Evolutionary conservation across 768 basidiomycete species (phyloP), one percentile per base, ranked within the genome.

Genomic region (Auriscalpium microsporum): DNA sequence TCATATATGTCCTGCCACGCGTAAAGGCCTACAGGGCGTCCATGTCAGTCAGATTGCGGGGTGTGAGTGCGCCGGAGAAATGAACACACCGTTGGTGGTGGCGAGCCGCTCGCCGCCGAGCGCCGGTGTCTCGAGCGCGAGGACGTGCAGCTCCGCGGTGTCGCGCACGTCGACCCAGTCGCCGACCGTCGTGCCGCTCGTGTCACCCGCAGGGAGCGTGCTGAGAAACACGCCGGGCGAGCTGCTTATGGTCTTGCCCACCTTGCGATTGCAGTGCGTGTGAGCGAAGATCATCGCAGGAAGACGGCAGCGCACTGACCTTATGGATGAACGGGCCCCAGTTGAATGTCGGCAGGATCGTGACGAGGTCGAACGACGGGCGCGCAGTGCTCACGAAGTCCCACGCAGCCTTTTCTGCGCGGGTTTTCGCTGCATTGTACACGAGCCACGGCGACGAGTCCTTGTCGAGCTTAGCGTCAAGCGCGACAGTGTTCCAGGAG

Each of bases 401-500:
- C 49, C 49, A 50, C 8, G 49, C 49, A 7, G 49, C 56, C 53
- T 59, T 56, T 57, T 75, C 73, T 1, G 73, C 69, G 45, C 71
- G 63, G 9, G 62, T 65, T 64, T 74, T 74, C 50, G 60, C 62
- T 7, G 71, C 67, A 23, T 54, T 55, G 60, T 72, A 72, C 47
- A 64, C 44, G n/a, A 50, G 59, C 36, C 45, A 55, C 2, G 70
- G 69, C 19, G 62, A 67, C 21, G 60, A 58, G n/a, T 69, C 70
- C 52, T 69, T 66, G 58, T 69, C 58, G 53, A 69, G 65, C 35
- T 70, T 64, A 3, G 64, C 58, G 34, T 61, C 53, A 36, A 65
- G 56, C 16, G 65, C 64, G 49, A 58, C 63, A 28, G 63, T 54
- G 58, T 72, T 71, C 73, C 73, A 74, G 57, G 74, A 66, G 17